phyloP scores from a whole-genome alignment of 2,329 filamentous ascomycete genomes.

The Hyphodiscus sp. region DNA sequence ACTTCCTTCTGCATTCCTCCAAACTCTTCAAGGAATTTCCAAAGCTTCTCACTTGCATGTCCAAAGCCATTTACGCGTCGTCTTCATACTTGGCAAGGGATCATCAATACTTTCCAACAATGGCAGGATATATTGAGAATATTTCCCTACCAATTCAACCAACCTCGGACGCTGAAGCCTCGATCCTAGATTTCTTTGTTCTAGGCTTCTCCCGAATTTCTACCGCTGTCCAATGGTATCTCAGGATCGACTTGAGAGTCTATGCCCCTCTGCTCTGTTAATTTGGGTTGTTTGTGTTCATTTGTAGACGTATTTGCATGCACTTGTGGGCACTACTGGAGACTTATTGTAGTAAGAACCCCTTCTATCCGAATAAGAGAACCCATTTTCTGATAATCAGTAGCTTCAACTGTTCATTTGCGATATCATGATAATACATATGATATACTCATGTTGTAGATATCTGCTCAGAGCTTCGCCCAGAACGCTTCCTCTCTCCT shows the following conservation, averaged over 20 bases:
- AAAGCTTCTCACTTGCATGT: too few relatives aligned
- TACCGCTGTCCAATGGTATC: conserved; percentile 43
- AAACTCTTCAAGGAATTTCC: too few relatives aligned
- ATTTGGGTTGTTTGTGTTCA: conserved; percentile 43
- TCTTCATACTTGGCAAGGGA: too few relatives aligned
- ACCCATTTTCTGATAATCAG: conserved; percentile 7
- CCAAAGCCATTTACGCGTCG: too few relatives aligned
- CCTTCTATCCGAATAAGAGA: conserved; percentile 5
- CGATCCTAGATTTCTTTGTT: conserved; percentile 39
- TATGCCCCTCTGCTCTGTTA: conserved; percentile 52
- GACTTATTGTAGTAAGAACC: conserved; percentile 18
- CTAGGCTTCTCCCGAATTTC: conserved; percentile 55
- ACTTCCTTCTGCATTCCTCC: too few relatives aligned
- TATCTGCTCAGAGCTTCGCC: conserved; percentile 53
- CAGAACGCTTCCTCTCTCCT: conserved; percentile 51
- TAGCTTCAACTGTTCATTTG: conserved; percentile 11
- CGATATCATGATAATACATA: conserved; percentile 54
- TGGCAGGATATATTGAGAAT: conserved; percentile 8
- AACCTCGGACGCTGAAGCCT: conserved; percentile 9
- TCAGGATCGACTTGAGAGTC: conserved; percentile 52
- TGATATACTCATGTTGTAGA: conserved; percentile 63
- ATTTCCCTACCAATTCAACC: too few relatives aligned
- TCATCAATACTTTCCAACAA: too few relatives aligned
- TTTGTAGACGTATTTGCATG: conserved; percentile 45
- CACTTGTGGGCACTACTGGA: conserved; percentile 42